Conservation (phyloP, 2,329 filamentous ascomycete genomes). For the Grosmannia penicillata region DNA sequence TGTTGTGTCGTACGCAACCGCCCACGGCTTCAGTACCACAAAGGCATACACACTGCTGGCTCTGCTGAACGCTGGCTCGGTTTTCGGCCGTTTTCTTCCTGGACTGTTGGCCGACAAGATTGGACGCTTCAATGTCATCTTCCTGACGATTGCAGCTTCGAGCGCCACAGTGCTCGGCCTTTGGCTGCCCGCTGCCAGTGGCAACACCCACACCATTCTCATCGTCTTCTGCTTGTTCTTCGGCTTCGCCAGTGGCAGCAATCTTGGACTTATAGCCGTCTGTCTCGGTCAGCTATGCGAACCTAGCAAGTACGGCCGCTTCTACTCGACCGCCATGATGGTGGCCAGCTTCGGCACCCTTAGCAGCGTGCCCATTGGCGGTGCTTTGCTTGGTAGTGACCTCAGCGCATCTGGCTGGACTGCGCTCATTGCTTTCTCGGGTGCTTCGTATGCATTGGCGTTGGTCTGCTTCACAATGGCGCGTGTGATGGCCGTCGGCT, state of each 20-base stretch:
- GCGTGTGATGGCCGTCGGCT: constrained; percentile 22
- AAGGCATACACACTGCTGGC: constrained; percentile 66
- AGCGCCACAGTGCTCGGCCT: constrained; percentile 45
- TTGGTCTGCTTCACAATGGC: constrained; percentile 18
- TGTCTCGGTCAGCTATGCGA: constrained; percentile 72
- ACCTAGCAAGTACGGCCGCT: constrained; percentile 50
- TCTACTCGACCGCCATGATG: constrained; percentile 64
- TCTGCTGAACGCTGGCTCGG: constrained; percentile 65
- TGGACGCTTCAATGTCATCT: constrained; percentile 70
- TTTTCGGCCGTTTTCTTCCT: constrained; percentile 62
- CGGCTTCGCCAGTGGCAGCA: constrained; percentile 66
- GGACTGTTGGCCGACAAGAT: constrained; percentile 61
- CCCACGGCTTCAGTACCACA: constrained; percentile 39
- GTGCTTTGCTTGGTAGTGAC: constrained; percentile 20
- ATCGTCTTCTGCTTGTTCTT: constrained; percentile 58
- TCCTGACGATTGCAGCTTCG: constrained; percentile 45
- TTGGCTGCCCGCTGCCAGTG: constrained; percentile 59
- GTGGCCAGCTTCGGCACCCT: constrained; percentile 58
- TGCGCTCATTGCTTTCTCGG: constrained; percentile 23
- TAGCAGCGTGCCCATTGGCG: constrained; percentile 29
- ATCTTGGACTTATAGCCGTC: constrained; percentile 65
- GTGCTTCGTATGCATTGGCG: constrained; percentile 19
- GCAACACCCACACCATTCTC: constrained; percentile 37
- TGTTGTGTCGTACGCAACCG: constrained; percentile 55
- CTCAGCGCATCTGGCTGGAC: constrained; percentile 18